phyloP scores from a whole-genome alignment of 192 early-diverging fungal species.

The Coemansia sp. region DNA sequence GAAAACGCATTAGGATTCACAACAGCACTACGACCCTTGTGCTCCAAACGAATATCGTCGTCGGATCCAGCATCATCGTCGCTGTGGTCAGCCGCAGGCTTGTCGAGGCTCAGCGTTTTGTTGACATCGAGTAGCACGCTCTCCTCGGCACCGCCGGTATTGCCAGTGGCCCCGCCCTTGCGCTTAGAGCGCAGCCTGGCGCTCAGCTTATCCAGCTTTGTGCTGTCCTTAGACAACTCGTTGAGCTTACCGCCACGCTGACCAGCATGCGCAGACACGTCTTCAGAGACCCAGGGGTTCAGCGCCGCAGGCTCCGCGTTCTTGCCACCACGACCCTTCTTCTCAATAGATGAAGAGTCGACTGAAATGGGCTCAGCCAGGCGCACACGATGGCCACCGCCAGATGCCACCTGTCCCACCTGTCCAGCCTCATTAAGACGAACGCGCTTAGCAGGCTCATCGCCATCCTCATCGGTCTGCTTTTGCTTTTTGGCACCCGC shows the following conservation, averaged over 20 bases:
- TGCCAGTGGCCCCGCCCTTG: conserved; percentile 15
- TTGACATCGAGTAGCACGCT: conserved; percentile 73
- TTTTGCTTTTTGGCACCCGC: conserved; percentile 22
- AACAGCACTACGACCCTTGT: conserved; percentile 40
- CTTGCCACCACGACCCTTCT: conserved; percentile 15
- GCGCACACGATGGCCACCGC: conserved; percentile 58
- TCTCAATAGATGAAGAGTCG: conserved; percentile 27
- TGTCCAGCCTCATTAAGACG: conserved; percentile 59
- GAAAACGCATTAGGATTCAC: conserved; percentile 62
- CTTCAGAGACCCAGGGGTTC: conserved; percentile 82
- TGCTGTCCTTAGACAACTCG: conserved; percentile 56
- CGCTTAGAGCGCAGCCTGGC: conserved; percentile 69
- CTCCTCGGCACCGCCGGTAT: conserved; percentile 37
- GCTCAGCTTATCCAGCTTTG: conserved; percentile 67
- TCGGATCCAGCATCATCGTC: conserved; percentile 24
- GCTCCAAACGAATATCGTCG: conserved; percentile 22
- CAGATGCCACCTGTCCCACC: conserved; percentile 56
- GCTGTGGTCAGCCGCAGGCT: conserved; percentile 12
- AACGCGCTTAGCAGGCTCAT: conserved; percentile 42
- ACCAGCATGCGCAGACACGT: conserved; percentile 35
- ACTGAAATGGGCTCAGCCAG: conserved; percentile 63
- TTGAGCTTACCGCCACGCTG: conserved; percentile 56
- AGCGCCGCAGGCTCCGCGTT: conserved; percentile 35
- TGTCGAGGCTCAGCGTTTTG: conserved; percentile 56
- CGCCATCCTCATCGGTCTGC: conserved; percentile 23